A percentile compares a stretch with the other conserved stretches of the same genome.
Conservation (phyloP, 2,329 filamentous ascomycete species). For the Bipolaris oryzae region DNA sequence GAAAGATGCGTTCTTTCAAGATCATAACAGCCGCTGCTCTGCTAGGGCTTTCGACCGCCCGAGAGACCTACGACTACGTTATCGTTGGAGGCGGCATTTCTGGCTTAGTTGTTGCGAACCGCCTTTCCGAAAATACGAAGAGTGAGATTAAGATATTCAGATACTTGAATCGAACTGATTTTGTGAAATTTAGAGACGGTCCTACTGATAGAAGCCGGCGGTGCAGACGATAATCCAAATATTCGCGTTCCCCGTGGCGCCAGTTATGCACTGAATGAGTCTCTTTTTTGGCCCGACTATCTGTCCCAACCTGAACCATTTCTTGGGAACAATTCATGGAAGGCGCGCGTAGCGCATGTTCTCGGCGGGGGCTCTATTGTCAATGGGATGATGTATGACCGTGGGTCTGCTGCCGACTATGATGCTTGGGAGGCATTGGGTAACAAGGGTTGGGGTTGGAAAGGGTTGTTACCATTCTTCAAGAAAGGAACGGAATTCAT, state of each 20-base stretch:
- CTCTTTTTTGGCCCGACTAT: conserved; percentile 26
- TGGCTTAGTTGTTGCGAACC: conserved; percentile 34
- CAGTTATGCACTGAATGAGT: conserved; percentile 26
- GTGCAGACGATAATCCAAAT: conserved; percentile 29
- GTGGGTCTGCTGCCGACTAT: conserved; percentile 46
- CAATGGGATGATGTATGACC: conserved; percentile 49
- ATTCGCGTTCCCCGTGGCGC: conserved; percentile 33
- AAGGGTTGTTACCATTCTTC: conserved; percentile 49
- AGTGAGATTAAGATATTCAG: conserved; percentile 7
- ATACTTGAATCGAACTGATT: background rate
- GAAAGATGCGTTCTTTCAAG: too few relatives aligned
- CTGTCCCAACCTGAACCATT: conserved; percentile 28
- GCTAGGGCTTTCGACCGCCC: conserved; percentile 10
- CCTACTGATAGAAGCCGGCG: conserved; percentile 39
- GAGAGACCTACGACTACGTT: conserved; percentile 34
- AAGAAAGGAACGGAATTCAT: conserved; percentile 37
- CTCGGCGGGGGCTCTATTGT: conserved; percentile 34
- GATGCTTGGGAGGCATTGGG: conserved; percentile 66
- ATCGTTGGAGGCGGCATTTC: conserved; percentile 37
- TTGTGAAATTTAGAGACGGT: conserved; percentile 22
- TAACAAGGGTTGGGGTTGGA: conserved; percentile 65
- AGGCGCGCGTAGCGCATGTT: conserved; percentile 24
- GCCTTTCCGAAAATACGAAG: conserved; percentile 24
- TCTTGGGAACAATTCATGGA: conserved; percentile 25
- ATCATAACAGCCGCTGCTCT: conserved; percentile 15